Base-by-base conservation (phyloP, 2,329 filamentous ascomycete species). In the Fusarium luffae region DNA sequence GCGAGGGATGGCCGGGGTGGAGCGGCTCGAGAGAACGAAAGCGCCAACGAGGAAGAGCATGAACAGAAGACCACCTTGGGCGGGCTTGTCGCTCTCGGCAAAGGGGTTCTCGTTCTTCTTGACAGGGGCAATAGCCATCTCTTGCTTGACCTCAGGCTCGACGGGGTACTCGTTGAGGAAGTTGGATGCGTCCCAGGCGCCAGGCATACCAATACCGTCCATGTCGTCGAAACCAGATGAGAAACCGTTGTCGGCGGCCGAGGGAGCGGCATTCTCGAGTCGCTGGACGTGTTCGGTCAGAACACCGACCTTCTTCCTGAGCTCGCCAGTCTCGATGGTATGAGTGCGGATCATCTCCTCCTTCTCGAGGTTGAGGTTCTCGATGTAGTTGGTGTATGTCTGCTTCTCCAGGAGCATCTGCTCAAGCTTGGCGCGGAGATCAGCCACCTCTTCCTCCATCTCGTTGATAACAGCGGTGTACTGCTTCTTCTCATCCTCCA, bases 1-100 rank as follows among this genome's bases (percentile, higher is more conserved):
- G 59, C 88, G 88, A 52, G 92, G 92, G 73, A 97, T 90, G 72
- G 89, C 88, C 41, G 90, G 88, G 21, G 90, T 85, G 46, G 89
- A 88, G 72, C 89, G 89, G 82, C 94, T 97, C 32, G 95, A 98
- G 67, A 96, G 92, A 74, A 98, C 94, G 78, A 98, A 97, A 55
- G 96, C 96, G 77, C 96, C 96, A 70, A 97, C 94, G 57, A 99
- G 91, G 77, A 99, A 92, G 73, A 98, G 92, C 93, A 98, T 97
- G 81, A 95, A 91, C 79, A 98, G 86, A 75, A 98, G 83, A 75
- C 93, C 89, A 54, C 93, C 93, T 75, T 94, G 92, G 72, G 93
- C 90, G 63, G 88, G 83, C 82, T 90, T 90, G 68, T 91, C 88
- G 63, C 81, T 79, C 43, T 89, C 85, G 74, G 78, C 77, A 52